These are phyloP conservation scores for Ceratobasidium sp. DNA, from an alignment of 1,284 basidiomycete species.

Conservation along the genomic window DNA sequence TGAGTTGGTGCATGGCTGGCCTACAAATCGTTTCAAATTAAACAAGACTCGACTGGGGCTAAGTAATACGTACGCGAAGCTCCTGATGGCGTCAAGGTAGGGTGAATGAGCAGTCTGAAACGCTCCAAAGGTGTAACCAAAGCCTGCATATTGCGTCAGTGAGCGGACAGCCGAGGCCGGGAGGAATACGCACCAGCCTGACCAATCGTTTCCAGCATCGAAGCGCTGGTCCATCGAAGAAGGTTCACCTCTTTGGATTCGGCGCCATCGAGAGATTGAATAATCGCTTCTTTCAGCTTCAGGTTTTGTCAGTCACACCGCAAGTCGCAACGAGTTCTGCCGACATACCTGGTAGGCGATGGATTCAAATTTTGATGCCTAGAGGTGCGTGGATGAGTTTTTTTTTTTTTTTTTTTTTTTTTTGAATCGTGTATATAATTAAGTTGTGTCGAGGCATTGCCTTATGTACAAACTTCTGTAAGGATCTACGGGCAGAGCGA, in stretches of 20 bases:
- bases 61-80: background rate
- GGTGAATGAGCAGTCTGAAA: background rate
- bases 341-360: background rate
- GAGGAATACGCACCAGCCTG: slow-evolving; percentile 11
- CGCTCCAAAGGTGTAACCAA: slow-evolving; percentile 14
- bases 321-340: background rate
- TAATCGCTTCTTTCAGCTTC: background rate
- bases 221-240: background rate
- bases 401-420: too few relatives aligned
- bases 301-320: background rate
- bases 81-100: background rate
- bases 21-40: background rate
- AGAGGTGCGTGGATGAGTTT: background rate
- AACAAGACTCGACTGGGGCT: background rate
- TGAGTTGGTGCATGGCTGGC: background rate
- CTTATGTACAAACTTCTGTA: too few relatives aligned
- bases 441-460: too few relatives aligned
- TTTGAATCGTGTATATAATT: too few relatives aligned
- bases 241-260: background rate
- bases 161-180: background rate
- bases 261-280: background rate
- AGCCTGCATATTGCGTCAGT: background rate
- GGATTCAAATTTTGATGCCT: background rate
- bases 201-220: slow-evolving; percentile 10
- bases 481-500: too few relatives aligned